phyloP scores from a whole-genome alignment of 495 filamentous ascomycete species.

The Aspergillus taichungensis region DNA sequence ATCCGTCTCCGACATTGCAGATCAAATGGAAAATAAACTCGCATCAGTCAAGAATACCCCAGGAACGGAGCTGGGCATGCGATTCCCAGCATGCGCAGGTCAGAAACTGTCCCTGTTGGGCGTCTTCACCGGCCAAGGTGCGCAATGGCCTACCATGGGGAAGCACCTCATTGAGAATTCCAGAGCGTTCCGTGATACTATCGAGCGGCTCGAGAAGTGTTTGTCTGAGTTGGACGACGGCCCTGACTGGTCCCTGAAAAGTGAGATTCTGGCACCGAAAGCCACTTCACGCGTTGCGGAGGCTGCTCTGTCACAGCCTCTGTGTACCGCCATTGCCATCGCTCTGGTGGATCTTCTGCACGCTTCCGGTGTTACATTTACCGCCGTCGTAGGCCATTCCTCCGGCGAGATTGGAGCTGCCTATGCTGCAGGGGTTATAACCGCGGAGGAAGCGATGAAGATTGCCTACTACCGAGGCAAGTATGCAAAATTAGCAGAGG shows the following conservation, averaged over 20 bases:
- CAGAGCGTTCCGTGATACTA: slow-evolving; percentile 10
- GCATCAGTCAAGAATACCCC: too few relatives aligned
- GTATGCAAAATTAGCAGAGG: slow-evolving; percentile 4
- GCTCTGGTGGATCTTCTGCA: slow-evolving; percentile 13
- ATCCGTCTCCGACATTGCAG: background rate
- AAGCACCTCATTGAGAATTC: slow-evolving; percentile 16
- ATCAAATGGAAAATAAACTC: background rate
- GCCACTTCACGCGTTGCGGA: background rate
- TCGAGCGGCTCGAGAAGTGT: slow-evolving; percentile 2
- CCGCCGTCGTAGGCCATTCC: slow-evolving; percentile 46
- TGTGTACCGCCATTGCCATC: slow-evolving; percentile 16
- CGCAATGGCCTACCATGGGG: slow-evolving; percentile 27
- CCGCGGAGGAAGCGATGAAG: slow-evolving; percentile 21
- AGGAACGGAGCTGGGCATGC: background rate
- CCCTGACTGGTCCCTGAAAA: slow-evolving; percentile 5
- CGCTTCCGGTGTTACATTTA: slow-evolving; percentile 10
- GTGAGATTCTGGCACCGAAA: background rate
- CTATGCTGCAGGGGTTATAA: slow-evolving; percentile 41
- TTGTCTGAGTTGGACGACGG: background rate
- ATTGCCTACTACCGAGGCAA: slow-evolving; percentile 15
- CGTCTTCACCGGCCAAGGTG: slow-evolving; percentile 35
- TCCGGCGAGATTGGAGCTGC: slow-evolving; percentile 51
- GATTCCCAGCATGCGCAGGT: background rate
- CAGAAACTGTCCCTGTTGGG: background rate
- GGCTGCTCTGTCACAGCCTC: slow-evolving; percentile 9